Percentiles rank a stretch among this genome's conserved stretches.
Conservation (phyloP, 1,139 yeast species). For the Chernovozyma sophiae-reginae region DNA sequence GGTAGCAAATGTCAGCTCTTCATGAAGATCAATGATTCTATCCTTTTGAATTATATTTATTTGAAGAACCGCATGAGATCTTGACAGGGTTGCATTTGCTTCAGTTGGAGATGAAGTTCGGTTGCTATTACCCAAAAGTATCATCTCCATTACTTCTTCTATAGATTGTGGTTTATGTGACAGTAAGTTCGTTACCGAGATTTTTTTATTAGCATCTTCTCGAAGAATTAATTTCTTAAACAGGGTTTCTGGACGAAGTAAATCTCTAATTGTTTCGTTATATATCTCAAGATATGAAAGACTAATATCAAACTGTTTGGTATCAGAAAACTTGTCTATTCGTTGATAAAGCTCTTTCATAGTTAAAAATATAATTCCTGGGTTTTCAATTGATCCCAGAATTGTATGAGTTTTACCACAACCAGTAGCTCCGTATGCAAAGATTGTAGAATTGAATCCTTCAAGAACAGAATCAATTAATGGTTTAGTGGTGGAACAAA, state of each 20-base stretch:
- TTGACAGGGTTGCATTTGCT: conserved; percentile 83
- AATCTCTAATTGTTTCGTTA: conserved; percentile 82
- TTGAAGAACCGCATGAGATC: conserved; percentile 91
- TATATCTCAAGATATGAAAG: conserved; percentile 82
- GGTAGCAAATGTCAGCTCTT: conserved; percentile 55
- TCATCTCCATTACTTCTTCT: conserved; percentile 78
- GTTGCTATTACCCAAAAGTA: conserved; percentile 66
- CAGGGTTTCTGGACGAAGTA: conserved; percentile 55
- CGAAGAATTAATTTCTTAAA: conserved; percentile 51
- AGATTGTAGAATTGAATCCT: conserved; percentile 86
- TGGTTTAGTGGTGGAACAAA: conserved; percentile 62
- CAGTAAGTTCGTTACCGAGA: conserved; percentile 72
- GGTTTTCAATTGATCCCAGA: conserved; percentile 66
- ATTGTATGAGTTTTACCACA: conserved; percentile 97
- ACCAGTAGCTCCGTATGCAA: conserved; percentile 98
- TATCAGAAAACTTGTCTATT: conserved; percentile 53
- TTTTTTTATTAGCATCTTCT: conserved; percentile 66
- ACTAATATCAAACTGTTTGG: conserved; percentile 55
- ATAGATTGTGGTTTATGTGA: conserved; percentile 61
- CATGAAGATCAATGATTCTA: conserved; percentile 55
- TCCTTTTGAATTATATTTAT: conserved; percentile 64
- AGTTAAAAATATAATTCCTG: conserved; percentile 79
- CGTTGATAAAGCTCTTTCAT: conserved; percentile 68
- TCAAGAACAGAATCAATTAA: conserved; percentile 71
- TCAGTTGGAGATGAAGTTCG: conserved; percentile 85